These are phyloP conservation scores for Backusella westeae DNA, from an alignment of 192 early-diverging fungal species.

Conservation along the genomic window DNA sequence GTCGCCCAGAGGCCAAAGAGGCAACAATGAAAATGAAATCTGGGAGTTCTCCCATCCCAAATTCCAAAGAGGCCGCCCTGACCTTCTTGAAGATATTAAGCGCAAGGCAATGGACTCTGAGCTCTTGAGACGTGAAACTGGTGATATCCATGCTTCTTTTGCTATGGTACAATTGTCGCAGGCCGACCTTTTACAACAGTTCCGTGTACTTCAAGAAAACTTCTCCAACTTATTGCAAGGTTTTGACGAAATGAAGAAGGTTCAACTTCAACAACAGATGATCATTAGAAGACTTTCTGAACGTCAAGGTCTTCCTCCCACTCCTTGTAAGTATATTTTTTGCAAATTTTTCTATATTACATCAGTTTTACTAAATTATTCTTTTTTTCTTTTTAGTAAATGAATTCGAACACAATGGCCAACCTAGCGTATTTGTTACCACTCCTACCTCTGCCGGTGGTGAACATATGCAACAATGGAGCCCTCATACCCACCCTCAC, in stretches of 20 bases:
- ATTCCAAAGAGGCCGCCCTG: constrained; percentile 55
- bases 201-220: constrained; percentile 28
- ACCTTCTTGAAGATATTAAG: constrained; percentile 70
- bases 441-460: not conserved
- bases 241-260: constrained; percentile 13
- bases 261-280: constrained; percentile 20
- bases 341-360: not conserved
- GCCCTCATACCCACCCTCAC: not conserved
- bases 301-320: not conserved
- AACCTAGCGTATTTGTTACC: constrained; percentile 1
- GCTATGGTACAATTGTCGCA: constrained; percentile 63
- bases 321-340: not conserved
- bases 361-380: constrained; percentile 10
- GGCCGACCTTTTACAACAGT: constrained; percentile 56
- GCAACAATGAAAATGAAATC: constrained; percentile 62
- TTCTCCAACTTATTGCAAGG: not conserved
- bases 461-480: constrained; percentile 2
- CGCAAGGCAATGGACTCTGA: constrained; percentile 73
- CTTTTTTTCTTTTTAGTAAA: constrained; percentile 5
- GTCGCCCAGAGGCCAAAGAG: constrained; percentile 59
- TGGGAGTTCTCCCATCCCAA: constrained; percentile 72
- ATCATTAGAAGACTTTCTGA: constrained; percentile 1
- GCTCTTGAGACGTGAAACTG: constrained; percentile 55
- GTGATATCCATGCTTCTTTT: constrained; percentile 61
- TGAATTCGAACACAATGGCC: not conserved